Conservation (phyloP, 176 grass and related monocot species). For the Puya raimondii region DNA sequence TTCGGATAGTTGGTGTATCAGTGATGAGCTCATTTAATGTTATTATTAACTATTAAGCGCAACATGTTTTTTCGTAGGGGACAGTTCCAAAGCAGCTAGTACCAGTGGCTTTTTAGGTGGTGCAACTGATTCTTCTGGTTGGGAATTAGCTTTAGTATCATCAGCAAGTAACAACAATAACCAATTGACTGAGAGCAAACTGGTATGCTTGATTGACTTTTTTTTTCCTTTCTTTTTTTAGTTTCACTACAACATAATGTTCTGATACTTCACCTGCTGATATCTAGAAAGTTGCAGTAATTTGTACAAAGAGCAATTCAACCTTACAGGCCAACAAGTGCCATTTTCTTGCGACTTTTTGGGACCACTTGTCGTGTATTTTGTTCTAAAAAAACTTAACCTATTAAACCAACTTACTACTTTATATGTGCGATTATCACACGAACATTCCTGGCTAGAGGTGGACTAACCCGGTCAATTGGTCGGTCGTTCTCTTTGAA, state of each 20-base stretch:
- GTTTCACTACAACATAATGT: not conserved
- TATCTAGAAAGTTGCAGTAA: not conserved
- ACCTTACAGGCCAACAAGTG: not conserved
- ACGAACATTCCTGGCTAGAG: too few species aligned
- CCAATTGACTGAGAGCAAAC: conserved; percentile 36
- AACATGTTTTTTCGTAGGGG: conserved; percentile 17
- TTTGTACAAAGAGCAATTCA: not conserved
- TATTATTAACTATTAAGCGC: conserved; percentile 1
- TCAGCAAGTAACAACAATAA: conserved; percentile 19
- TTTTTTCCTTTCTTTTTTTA: conserved; percentile 1
- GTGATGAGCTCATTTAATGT: not conserved
- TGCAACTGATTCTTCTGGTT: conserved; percentile 40
- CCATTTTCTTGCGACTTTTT: not conserved
- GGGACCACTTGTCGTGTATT: not conserved
- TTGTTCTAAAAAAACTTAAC: not conserved
- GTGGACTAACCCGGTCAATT: too few species aligned
- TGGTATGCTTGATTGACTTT: conserved; percentile 28
- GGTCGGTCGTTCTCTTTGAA: too few species aligned
- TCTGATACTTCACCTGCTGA: not conserved
- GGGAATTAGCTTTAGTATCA: conserved; percentile 67
- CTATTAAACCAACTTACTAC: too few species aligned
- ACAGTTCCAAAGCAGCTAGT: conserved; percentile 15
- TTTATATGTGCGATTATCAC: too few species aligned
- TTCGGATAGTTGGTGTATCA: not conserved
- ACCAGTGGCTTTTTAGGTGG: conserved; percentile 9